These are phyloP conservation scores for Calocybe indica DNA, from an alignment of 768 basidiomycete genomes.

Conservation along the genomic window DNA sequence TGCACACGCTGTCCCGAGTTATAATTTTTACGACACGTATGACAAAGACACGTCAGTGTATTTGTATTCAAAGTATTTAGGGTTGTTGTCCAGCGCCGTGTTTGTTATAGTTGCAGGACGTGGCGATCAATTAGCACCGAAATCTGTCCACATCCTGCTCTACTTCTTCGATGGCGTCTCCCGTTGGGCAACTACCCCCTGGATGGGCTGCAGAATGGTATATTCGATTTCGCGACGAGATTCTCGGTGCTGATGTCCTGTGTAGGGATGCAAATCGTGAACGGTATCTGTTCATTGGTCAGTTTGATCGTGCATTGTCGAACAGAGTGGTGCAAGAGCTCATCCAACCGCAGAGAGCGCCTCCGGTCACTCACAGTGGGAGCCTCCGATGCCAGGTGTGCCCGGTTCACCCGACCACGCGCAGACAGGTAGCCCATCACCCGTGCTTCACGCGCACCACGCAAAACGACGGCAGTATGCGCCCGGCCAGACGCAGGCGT, in stretches of 20 bases:
- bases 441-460: constrained; percentile 22
- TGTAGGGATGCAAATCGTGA: constrained; percentile 75
- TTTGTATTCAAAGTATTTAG: constrained; percentile 8
- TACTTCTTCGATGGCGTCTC: constrained; percentile 38
- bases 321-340: constrained; percentile 7
- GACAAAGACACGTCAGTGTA: background rate
- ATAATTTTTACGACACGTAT: background rate
- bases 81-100: constrained; percentile 19
- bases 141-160: constrained; percentile 4
- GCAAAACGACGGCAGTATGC: constrained; percentile 89
- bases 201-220: constrained; percentile 95
- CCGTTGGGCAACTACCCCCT: constrained; percentile 69
- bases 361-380: constrained; percentile 87
- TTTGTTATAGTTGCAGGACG: constrained; percentile 21
- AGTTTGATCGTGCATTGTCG: constrained; percentile 23
- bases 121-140: constrained; percentile 15
- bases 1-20: too few relatives aligned
- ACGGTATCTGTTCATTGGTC: constrained; percentile 86
- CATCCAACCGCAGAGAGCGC: constrained; percentile 59
- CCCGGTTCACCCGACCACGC: constrained; percentile 30
- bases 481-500: constrained; percentile 87
- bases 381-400: constrained; percentile 48
- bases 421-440: constrained; percentile 37
- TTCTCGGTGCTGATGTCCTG: constrained; percentile 12
- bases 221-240: constrained; percentile 13